A percentile compares a stretch with the other conserved stretches of the same genome.
phyloP scores from a whole-genome alignment of 495 filamentous ascomycete species.

The Daldinia decipiens region DNA sequence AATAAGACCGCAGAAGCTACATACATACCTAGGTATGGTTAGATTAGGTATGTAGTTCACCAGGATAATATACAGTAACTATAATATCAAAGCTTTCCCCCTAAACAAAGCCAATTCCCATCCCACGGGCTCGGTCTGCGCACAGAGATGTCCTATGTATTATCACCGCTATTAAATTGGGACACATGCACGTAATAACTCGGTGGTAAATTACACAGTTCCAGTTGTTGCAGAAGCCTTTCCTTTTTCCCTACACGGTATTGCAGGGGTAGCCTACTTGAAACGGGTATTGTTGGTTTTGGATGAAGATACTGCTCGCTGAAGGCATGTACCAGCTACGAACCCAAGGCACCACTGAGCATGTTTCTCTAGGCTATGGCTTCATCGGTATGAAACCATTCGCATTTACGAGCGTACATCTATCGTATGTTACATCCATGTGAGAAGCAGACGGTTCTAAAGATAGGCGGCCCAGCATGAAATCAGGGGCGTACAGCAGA shows the following conservation, averaged over 20 bases:
- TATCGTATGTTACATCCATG: constrained; percentile 22
- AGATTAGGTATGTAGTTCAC: constrained; percentile 2
- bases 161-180: not conserved
- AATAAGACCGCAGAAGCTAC: constrained; percentile 7
- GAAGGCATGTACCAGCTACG: constrained; percentile 21
- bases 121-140: constrained; percentile 3
- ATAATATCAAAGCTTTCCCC: not conserved
- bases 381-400: constrained; percentile 31
- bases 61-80: constrained; percentile 4
- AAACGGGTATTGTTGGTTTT: constrained; percentile 35
- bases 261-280: constrained; percentile 27
- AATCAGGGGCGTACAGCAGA: constrained; percentile 22
- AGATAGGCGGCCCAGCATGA: constrained; percentile 18
- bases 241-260: constrained; percentile 12
- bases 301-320: constrained; percentile 13
- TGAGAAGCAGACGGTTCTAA: not conserved
- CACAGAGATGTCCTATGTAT: constrained; percentile 2
- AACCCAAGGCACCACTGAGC: constrained; percentile 20
- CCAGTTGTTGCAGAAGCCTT: constrained; percentile 9
- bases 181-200: constrained; percentile 16
- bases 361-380: constrained; percentile 7
- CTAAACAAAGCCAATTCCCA: not conserved
- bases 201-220: constrained; percentile 6
- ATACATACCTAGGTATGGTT: too few species aligned
- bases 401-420: not conserved